Conservation (phyloP, 495 filamentous ascomycete genomes). For the Penicillium psychrofluorescens region DNA sequence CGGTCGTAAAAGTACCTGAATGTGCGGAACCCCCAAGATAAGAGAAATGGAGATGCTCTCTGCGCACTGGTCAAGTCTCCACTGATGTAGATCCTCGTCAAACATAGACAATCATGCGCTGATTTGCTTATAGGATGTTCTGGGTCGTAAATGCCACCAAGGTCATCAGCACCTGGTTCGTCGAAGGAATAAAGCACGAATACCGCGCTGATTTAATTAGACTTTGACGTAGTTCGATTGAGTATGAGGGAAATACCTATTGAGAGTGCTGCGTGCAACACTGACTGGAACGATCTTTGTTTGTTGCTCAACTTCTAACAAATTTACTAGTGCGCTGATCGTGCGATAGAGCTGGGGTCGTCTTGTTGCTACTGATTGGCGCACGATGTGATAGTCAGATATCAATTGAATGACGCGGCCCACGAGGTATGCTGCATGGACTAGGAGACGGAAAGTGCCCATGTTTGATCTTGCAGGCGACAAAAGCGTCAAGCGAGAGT, state of each 20-base stretch:
- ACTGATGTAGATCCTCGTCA: not conserved
- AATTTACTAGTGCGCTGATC: slow-evolving; percentile 2
- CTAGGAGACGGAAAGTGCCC: slow-evolving; percentile 8
- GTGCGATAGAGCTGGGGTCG: slow-evolving; percentile 7
- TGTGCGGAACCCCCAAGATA: slow-evolving; percentile 1
- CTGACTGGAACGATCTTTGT: slow-evolving; percentile 1
- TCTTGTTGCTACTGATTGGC: not conserved
- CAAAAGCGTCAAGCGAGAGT: slow-evolving; percentile 2
- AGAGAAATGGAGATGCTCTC: slow-evolving; percentile 4
- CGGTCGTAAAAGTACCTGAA: slow-evolving; percentile 3
- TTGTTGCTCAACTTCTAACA: slow-evolving; percentile 7
- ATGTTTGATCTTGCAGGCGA: slow-evolving; percentile 7
- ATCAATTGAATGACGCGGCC: slow-evolving; percentile 3
- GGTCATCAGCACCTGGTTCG: not conserved
- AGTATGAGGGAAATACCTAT: not conserved
- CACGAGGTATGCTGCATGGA: slow-evolving; percentile 8
- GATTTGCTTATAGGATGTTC: slow-evolving; percentile 2
- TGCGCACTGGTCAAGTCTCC: not conserved
- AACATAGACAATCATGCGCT: slow-evolving; percentile 1
- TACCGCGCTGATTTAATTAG: not conserved
- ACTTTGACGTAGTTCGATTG: not conserved
- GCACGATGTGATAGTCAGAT: slow-evolving; percentile 1
- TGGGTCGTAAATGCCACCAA: not conserved
- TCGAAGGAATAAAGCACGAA: slow-evolving; percentile 4
- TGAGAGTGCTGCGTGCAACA: slow-evolving; percentile 6